Evolutionary conservation across 73 alveolate genomes (phyloP), one percentile per base, ranked within the genome.

Genomic region (Effrenium voratum): DNA sequence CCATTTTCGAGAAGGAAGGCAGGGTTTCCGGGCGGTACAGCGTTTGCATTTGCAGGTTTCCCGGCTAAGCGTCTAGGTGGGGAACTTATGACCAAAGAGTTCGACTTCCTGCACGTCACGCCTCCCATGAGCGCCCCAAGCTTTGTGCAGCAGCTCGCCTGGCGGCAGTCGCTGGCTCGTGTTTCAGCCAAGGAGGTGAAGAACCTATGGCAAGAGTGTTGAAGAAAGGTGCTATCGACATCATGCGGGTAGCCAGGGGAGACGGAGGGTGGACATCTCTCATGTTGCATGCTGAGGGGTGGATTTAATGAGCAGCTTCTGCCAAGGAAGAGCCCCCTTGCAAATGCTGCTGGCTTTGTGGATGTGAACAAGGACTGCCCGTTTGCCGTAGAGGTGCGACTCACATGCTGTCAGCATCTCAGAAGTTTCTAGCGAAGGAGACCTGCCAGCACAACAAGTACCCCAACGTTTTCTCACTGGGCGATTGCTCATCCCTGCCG

Each of bases 51-150:
- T n/a, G n/a, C n/a, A n/a, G n/a, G n/a, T n/a, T n/a, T n/a, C n/a
- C n/a, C n/a, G n/a, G n/a, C n/a, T n/a, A n/a, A n/a, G n/a, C n/a
- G n/a, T n/a, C 1, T n/a, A 90, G 97, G 95, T 87, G 95, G 97
- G 13, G 97, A 90, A n/a, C 36, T 90, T 22, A 45, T 90, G 45
- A 90, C 97, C 52, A 90, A 90, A 36, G 97, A 90, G 97, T 90
- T 90, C 57, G 97, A 90, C 75, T 90, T 90, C 24, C 87, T 90
- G 55, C 97, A 90, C 34, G 97, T 90, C 52, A 90, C 97, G 57
- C 97, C 97, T 3, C 97, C 97, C 36, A 90, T 90, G 97, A 90
- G 97, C 47, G 87, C 97, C 6, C 97, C 97, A 26, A 87, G 68
- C 76, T 90, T 90, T 43, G 83, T 90, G 76, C 66, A 76, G 97